Base-by-base conservation (phyloP, 331 rosid genomes). In the Malus hybrid region DNA sequence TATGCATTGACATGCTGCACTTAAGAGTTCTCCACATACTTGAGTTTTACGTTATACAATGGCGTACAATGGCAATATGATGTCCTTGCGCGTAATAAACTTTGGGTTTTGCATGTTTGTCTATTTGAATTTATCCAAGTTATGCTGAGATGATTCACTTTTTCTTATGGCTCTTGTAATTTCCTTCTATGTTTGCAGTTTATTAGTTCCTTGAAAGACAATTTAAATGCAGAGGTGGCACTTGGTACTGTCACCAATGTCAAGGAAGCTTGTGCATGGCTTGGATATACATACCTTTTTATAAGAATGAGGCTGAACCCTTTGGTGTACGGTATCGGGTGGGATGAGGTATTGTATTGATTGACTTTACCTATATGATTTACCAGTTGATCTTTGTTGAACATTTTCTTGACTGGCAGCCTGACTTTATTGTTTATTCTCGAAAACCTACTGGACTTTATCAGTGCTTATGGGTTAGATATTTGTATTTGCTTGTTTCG, bases 181-280 rank as follows among this genome's bases (percentile, higher is more conserved):
- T 70, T 80, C 56, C 72, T 65, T 84, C 79, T 18, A 20, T 62
- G 18, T 79, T 61, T 82, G 82, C 98, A 93, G 98, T 93, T 93
- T 75, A 90, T 93, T 82, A 84, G 88, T 83, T 93, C 98, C 80
- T 83, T 93, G 90, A 93, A 93, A 81, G 98, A 93, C 80, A 93
- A 93, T 90, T 86, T 93, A 77, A 93, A 93, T 78, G 98, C 98
- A 14, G 98, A 93, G 83, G 97, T 93, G 75, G 98, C 98, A 56
- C 82, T 93, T 89, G 98, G 98, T 60, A 93, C 98, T 73, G 98
- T 93, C 62, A 90, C 98, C 42, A 93, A 93, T 86, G 95, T 93
- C 76, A 93, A 91, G 87, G 98, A 93, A 87, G 98, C 98, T 65
- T 91, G 97, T 83, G 97, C 97, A 8, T 93, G 98, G 98, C 96